phyloP scores from a whole-genome alignment of 768 basidiomycete genomes.

The Pluteus cervinus region DNA sequence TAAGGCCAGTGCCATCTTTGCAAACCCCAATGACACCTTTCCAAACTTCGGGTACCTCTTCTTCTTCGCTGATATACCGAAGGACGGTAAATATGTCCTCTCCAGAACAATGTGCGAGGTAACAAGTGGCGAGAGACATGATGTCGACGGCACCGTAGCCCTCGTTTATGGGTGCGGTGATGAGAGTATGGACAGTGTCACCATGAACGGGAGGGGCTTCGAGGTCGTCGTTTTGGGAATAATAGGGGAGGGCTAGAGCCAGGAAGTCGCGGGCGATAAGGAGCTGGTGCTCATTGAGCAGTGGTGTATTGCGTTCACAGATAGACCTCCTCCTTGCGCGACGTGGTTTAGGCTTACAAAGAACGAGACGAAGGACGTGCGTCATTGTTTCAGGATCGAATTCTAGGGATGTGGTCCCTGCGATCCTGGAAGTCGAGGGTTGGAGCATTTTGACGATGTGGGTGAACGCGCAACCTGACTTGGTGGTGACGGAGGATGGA shows the following conservation, averaged over 20 bases:
- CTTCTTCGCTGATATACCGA: slow-evolving; percentile 15
- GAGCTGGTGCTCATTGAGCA: slow-evolving; percentile 27
- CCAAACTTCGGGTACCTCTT: slow-evolving; percentile 14
- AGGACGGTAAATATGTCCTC: slow-evolving; percentile 13
- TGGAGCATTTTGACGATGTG: slow-evolving; percentile 18
- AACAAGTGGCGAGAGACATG: slow-evolving; percentile 17
- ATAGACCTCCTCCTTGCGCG: slow-evolving; percentile 1
- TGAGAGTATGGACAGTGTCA: background rate
- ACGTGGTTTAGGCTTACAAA: background rate
- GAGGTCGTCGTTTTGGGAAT: slow-evolving; percentile 3
- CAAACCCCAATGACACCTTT: slow-evolving; percentile 13
- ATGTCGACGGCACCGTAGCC: slow-evolving; percentile 16
- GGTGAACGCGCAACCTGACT: slow-evolving; percentile 15
- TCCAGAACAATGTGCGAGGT: slow-evolving; percentile 18
- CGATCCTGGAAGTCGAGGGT: background rate
- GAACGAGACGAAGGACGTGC: slow-evolving; percentile 9
- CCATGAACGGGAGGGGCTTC: background rate
- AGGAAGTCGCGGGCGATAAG: slow-evolving; percentile 38
- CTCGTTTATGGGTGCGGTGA: background rate
- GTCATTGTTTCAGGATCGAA: slow-evolving; percentile 11
- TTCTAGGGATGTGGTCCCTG: slow-evolving; percentile 7
- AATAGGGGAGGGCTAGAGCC: slow-evolving; percentile 31
- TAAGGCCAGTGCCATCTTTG: slow-evolving; percentile 9
- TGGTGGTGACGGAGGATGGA: slow-evolving; percentile 10
- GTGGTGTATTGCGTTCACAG: slow-evolving; percentile 8